A percentile compares a stretch with the other conserved stretches of the same genome.
Evolutionary conservation across 108 stramenopile genomes (phyloP).

Genomic region (Pseudonitzschia multiseries): DNA sequence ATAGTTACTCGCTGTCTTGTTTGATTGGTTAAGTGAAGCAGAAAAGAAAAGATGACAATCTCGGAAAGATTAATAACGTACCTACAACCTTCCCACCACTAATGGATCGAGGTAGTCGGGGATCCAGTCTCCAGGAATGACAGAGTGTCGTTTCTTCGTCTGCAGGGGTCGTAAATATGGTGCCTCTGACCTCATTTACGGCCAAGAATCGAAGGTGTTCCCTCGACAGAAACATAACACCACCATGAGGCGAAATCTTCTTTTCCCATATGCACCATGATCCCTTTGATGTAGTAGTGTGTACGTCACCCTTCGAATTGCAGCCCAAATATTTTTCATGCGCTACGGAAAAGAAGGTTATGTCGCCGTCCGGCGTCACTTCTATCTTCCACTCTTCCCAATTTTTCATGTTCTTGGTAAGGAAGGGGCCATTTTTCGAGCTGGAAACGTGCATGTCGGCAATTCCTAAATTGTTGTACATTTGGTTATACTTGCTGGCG

Average conservation of each 20-base stretch:
- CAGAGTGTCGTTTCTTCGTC: background rate
- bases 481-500: slow-evolving; percentile 4
- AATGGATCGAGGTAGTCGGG: slow-evolving; percentile 19
- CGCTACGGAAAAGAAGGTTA: slow-evolving; percentile 26
- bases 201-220: slow-evolving; percentile 22
- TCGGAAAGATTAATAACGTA: slow-evolving; percentile 1
- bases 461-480: background rate
- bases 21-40: background rate
- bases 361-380: slow-evolving; percentile 14
- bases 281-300: slow-evolving; percentile 26
- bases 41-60: background rate
- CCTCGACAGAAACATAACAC: slow-evolving; percentile 25
- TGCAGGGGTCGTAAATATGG: slow-evolving; percentile 18
- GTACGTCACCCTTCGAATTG: slow-evolving; percentile 30
- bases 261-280: slow-evolving; percentile 32
- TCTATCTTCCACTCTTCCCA: slow-evolving; percentile 41
- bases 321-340: slow-evolving; percentile 36
- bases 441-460: slow-evolving; percentile 23
- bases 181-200: background rate
- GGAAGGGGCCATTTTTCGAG: slow-evolving; percentile 8
- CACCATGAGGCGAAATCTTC: slow-evolving; percentile 21
- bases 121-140: slow-evolving; percentile 30
- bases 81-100: slow-evolving; percentile 28
- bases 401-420: slow-evolving; percentile 17
- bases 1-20: background rate